Evolutionary conservation across 768 basidiomycete species (phyloP).

Genomic region (Boletellus ananas): DNA sequence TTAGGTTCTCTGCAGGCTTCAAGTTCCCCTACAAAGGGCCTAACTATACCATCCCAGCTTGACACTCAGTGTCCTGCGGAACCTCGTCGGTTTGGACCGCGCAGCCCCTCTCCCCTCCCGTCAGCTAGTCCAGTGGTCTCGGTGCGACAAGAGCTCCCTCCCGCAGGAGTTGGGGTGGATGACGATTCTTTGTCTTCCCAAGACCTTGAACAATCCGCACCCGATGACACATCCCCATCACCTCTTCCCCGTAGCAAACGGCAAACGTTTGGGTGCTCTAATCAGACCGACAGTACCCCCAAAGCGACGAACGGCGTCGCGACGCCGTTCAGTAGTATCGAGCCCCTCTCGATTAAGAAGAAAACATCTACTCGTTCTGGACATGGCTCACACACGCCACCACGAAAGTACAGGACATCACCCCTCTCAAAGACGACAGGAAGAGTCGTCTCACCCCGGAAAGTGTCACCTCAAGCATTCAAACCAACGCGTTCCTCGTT

Average conservation of each 20-base stretch:
- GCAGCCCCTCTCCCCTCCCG: conserved; percentile 69
- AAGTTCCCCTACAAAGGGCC: conserved; percentile 34
- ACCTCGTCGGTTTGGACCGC: conserved; percentile 67
- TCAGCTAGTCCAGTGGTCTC: conserved; percentile 37
- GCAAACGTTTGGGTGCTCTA: conserved; percentile 56
- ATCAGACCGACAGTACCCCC: conserved; percentile 53
- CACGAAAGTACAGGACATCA: conserved; percentile 42
- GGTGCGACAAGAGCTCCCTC: conserved; percentile 33
- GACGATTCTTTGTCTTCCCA: conserved; percentile 35
- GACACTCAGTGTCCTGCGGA: conserved; percentile 49
- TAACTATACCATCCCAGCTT: conserved; percentile 36
- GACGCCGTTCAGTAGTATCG: conserved; percentile 46
- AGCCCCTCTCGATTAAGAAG: conserved; percentile 84
- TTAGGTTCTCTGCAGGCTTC: conserved; percentile 48
- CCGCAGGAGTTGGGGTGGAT: conserved; percentile 45
- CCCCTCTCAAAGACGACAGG: conserved; percentile 48
- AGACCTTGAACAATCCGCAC: conserved; percentile 23
- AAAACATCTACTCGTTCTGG: conserved; percentile 60
- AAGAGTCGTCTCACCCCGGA: conserved; percentile 46
- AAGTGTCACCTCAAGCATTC: conserved; percentile 51
- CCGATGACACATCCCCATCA: conserved; percentile 36
- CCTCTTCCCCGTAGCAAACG: conserved; percentile 70
- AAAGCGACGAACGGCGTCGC: conserved; percentile 35
- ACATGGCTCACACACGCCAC: conserved; percentile 36
- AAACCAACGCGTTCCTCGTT: conserved; percentile 29